phyloP scores from a whole-genome alignment of 306 rosid genomes.

The Lathyrus oleraceus region DNA sequence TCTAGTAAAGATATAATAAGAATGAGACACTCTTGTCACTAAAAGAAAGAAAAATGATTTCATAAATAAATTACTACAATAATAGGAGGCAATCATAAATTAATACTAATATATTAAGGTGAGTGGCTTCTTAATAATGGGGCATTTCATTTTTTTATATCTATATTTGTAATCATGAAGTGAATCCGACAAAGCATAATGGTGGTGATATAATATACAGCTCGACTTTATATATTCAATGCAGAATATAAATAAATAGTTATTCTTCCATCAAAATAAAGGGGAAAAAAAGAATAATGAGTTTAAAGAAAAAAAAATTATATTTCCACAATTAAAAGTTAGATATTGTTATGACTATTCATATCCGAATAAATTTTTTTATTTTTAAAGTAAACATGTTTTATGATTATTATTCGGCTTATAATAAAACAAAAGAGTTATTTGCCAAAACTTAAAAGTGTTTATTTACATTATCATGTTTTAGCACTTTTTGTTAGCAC shows the following conservation, averaged over 20 bases:
- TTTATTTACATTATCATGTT: background rate
- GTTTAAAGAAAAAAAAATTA: no score
- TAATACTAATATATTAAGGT: background rate
- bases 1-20: no score
- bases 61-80: background rate
- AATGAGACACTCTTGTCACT: no score
- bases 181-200: conserved; percentile 11
- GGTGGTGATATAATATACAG: background rate
- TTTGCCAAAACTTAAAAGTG: background rate
- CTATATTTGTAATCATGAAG: background rate
- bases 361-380: no score
- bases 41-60: background rate
- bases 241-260: background rate
- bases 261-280: no score
- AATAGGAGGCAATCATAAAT: conserved; percentile 1
- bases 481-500: background rate
- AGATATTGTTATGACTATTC: no score
- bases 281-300: no score
- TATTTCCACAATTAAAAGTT: no score
- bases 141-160: background rate
- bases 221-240: background rate
- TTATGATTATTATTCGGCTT: no score
- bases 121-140: background rate
- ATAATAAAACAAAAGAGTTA: background rate
- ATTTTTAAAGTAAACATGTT: background rate